Evolutionary conservation across 345 rosid genomes (phyloP), one percentile per base, ranked within the genome.

Genomic region (Syzygium grande): DNA sequence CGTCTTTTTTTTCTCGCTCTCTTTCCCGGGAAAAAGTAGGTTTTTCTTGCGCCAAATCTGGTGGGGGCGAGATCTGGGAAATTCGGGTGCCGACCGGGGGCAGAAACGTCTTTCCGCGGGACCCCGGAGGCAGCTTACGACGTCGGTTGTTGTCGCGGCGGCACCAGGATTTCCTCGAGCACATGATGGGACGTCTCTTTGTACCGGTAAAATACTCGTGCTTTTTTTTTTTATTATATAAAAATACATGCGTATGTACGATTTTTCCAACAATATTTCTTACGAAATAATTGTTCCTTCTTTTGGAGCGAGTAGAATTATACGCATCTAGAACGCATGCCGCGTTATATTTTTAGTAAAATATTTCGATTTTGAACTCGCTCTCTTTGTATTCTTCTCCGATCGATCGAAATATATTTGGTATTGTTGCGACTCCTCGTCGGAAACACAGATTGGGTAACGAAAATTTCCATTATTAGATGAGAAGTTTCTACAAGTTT

Each of bases 1-100:
- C 12, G 14, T 73, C 14, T 73, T 38, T 73, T 38, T 38, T 38
- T 10, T 38, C 46, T 9, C 11, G 16, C 80, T 17, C 46, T 27
- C 29, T 19, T 34, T 73, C 41, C 49, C 83, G 46, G 83, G 83
- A 38, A 73, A 68, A 38, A 21, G 77, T 27, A 34, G 63, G 51
- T 34, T 46, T 65, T n/a, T 55, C 51, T 85, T 85, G 86, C 86
- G 86, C 86, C 86, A 85, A 85, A 85, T 34, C 11, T 55, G 56
- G 86, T 6, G 46, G 46, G 46, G 46, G 46, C 46, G 86, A 73
- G 49, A 73, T 38, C 80, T 38, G 80, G 80, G 49, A 73, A 73
- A 73, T 73, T 73, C 49, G 80, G 80, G 27, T 38, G 7, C 80
- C 0, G 49, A 73, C 15, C 49, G 11, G 83, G 83, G 83, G 83